Conservation (phyloP, 805 yeast species). For the Kodamaea hsintzibuensis region DNA sequence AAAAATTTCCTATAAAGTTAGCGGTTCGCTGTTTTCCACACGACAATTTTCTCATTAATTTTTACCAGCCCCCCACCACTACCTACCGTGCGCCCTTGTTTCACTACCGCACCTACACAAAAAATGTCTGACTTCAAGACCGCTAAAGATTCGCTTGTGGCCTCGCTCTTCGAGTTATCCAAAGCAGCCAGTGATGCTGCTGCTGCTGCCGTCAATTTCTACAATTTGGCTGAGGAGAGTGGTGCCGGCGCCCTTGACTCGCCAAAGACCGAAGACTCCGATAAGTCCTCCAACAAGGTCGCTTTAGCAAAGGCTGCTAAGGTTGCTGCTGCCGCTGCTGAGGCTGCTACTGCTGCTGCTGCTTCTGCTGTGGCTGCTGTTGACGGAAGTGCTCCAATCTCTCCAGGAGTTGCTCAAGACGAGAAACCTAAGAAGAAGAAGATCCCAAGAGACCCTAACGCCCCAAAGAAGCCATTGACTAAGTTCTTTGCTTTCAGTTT, state of each 20-base stretch:
- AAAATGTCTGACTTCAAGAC: constrained; percentile 17
- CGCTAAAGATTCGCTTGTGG: constrained; percentile 50
- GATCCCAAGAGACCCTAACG: constrained; percentile 75
- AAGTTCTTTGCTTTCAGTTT: constrained; percentile 78
- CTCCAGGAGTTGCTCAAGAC: constrained; percentile 14
- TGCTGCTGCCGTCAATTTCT: constrained; percentile 73
- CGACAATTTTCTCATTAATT: constrained; percentile 4
- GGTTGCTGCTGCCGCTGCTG: constrained; percentile 13
- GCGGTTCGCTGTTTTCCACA: constrained; percentile 9
- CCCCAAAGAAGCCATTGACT: constrained; percentile 93
- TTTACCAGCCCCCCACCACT: constrained; percentile 1
- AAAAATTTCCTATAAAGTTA: constrained; percentile 6
- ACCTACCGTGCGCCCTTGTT: neutral
- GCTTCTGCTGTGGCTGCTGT: constrained; percentile 12
- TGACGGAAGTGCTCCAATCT: constrained; percentile 13
- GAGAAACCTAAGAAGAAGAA: constrained; percentile 47
- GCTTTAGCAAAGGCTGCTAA: constrained; percentile 6
- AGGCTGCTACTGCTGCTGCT: constrained; percentile 18
- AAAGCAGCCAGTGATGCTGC: constrained; percentile 89
- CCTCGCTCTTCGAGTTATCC: constrained; percentile 78
- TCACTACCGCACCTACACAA: constrained; percentile 2
- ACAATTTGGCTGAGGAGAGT: constrained; percentile 55
- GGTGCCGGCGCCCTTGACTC: constrained; percentile 38
- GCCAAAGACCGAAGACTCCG: constrained; percentile 10
- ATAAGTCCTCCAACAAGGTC: constrained; percentile 1